Evolutionary conservation across 192 early-diverging fungal genomes (phyloP).

Genomic region (Helicostylum pulchrum): DNA sequence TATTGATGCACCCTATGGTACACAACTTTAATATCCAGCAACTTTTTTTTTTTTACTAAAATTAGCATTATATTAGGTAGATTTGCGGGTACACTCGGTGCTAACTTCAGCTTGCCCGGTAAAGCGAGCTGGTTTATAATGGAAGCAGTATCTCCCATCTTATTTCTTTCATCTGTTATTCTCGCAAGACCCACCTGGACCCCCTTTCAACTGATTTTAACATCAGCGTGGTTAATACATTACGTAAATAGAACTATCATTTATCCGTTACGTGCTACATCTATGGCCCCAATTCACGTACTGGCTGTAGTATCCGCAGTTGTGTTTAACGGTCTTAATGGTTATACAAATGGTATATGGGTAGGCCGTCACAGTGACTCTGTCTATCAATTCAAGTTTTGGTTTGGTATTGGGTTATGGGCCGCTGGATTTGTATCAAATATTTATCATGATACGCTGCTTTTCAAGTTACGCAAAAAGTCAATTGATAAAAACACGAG

Average conservation of each 20-base stretch:
- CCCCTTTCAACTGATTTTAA: slow-evolving; percentile 21
- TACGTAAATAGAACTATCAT: slow-evolving; percentile 36
- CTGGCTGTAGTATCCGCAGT: slow-evolving; percentile 8
- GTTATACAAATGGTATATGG: slow-evolving; percentile 36
- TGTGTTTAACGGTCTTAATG: slow-evolving; percentile 37
- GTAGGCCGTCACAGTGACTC: slow-evolving; percentile 20
- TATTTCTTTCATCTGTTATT: slow-evolving; percentile 10
- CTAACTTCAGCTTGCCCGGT: slow-evolving; percentile 22
- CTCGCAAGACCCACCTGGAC: background rate
- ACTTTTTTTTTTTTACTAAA: background rate
- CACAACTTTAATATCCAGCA: background rate
- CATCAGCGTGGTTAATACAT: slow-evolving; percentile 30
- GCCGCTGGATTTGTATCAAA: slow-evolving; percentile 29
- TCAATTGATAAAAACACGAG: background rate
- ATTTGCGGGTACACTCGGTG: slow-evolving; percentile 12
- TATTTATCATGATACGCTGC: slow-evolving; percentile 38
- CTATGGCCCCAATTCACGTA: slow-evolving; percentile 31
- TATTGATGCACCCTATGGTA: slow-evolving; percentile 36
- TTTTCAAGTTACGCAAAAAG: slow-evolving; percentile 28
- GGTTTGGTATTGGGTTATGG: slow-evolving; percentile 24
- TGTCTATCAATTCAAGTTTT: background rate
- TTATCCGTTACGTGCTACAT: slow-evolving; percentile 26
- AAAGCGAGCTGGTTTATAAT: slow-evolving; percentile 36
- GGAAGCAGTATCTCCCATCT: slow-evolving; percentile 34
- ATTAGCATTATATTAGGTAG: slow-evolving; percentile 6